Evolutionary conservation across 2,329 filamentous ascomycete species (phyloP).

Genomic region (Aspergillus sp.): DNA sequence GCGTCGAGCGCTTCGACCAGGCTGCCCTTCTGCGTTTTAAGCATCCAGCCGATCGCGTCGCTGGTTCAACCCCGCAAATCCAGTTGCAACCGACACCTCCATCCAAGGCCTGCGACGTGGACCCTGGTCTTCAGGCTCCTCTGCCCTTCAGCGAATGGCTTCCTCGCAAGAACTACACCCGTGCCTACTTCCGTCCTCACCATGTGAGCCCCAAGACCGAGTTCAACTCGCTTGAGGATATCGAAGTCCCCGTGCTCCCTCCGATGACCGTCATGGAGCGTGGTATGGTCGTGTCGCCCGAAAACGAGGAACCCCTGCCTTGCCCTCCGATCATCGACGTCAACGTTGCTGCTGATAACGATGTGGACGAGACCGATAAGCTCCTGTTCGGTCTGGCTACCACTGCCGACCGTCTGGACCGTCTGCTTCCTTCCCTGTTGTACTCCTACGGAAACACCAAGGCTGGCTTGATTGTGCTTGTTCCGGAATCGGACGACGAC

Average conservation of each 20-base stretch:
- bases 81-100: constrained; percentile 25
- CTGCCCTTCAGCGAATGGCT: constrained; percentile 46
- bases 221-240: constrained; percentile 42
- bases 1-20: constrained; percentile 43
- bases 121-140: constrained; percentile 37
- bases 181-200: constrained; percentile 45
- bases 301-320: constrained; percentile 35
- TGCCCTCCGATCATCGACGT: constrained; percentile 45
- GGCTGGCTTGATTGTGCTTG: constrained; percentile 44
- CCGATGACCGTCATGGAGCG: constrained; percentile 43
- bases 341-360: constrained; percentile 42
- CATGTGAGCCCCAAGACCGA: constrained; percentile 38
- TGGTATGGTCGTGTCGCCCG: constrained; percentile 39
- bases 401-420: constrained; percentile 46
- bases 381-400: constrained; percentile 47
- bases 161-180: constrained; percentile 47
- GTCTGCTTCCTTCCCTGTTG: constrained; percentile 42
- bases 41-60: constrained; percentile 35
- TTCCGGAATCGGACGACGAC: constrained; percentile 45
- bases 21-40: constrained; percentile 41
- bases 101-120: constrained; percentile 36
- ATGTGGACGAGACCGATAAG: constrained; percentile 44
- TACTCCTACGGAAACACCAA: constrained; percentile 47
- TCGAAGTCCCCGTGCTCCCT: constrained; percentile 41
- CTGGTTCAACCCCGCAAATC: constrained; percentile 24